phyloP scores from a whole-genome alignment of 768 basidiomycete genomes.

The Tricholoma matsutake region DNA sequence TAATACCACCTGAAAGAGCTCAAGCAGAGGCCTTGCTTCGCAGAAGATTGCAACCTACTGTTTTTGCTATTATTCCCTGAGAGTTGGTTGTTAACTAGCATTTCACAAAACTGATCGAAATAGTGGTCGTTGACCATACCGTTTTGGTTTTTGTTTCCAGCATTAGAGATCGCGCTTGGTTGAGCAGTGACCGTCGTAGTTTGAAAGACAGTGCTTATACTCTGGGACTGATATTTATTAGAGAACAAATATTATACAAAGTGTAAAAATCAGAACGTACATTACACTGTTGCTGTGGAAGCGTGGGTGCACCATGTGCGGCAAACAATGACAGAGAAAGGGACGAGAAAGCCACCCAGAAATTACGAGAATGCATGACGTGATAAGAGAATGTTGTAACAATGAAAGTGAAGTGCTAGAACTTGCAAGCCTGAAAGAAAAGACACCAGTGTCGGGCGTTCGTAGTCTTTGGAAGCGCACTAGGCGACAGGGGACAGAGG shows the following conservation, averaged over 20 bases:
- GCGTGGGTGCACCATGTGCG: slow-evolving; percentile 31
- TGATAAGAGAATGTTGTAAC: slow-evolving; percentile 17
- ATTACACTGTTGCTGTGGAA: slow-evolving; percentile 16
- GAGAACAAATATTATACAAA: neutral
- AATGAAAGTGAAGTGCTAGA: slow-evolving; percentile 30
- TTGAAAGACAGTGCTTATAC: slow-evolving; percentile 22
- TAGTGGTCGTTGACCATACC: neutral
- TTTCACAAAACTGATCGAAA: neutral
- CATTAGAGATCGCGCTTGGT: slow-evolving; percentile 18
- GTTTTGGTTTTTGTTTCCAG: slow-evolving; percentile 8
- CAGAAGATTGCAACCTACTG: neutral
- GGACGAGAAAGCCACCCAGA: slow-evolving; percentile 39
- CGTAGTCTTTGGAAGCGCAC: slow-evolving; percentile 39
- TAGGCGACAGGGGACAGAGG: slow-evolving; percentile 35
- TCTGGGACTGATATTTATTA: slow-evolving; percentile 11
- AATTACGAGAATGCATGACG: slow-evolving; percentile 41
- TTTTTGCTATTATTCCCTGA: slow-evolving; percentile 4
- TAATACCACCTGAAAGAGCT: neutral
- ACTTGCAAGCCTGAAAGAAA: slow-evolving; percentile 34
- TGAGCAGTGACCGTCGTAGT: slow-evolving; percentile 37
- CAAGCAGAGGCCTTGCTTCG: neutral
- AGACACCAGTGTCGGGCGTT: slow-evolving; percentile 56
- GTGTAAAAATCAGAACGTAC: slow-evolving; percentile 13
- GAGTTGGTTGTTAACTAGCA: neutral
- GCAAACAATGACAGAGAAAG: slow-evolving; percentile 33